These are phyloP conservation scores for Leishmania major DNA, from an alignment of 208 protist genomes.

Conservation along the genomic window DNA sequence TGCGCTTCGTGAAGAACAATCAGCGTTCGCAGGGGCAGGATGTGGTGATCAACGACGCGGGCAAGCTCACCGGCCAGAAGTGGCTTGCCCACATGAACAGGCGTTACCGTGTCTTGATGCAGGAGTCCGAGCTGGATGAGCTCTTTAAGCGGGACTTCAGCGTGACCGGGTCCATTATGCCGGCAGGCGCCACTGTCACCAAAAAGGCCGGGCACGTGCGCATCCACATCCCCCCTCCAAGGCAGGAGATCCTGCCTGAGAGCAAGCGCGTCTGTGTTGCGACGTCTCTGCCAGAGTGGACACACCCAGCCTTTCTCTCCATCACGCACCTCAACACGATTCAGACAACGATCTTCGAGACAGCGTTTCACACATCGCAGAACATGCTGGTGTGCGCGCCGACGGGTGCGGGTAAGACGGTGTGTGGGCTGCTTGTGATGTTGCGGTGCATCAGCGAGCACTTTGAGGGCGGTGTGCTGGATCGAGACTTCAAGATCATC, in stretches of 20 bases:
- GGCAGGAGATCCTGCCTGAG: slow-evolving; percentile 63
- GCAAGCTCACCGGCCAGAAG: slow-evolving; percentile 58
- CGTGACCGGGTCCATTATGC: slow-evolving; percentile 70
- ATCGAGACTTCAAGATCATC: slow-evolving; percentile 98
- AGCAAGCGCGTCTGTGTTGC: slow-evolving; percentile 82
- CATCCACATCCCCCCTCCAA: slow-evolving; percentile 84
- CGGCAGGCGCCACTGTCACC: slow-evolving; percentile 60
- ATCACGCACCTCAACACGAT: slow-evolving; percentile 97
- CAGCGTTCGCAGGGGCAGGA: slow-evolving; percentile 43
- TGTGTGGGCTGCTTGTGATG: slow-evolving; percentile 97
- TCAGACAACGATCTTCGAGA: slow-evolving; percentile 95
- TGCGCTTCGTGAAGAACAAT: slow-evolving; percentile 72
- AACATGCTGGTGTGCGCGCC: slow-evolving; percentile 99
- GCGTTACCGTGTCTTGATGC: slow-evolving; percentile 84
- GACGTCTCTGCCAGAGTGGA: slow-evolving; percentile 88
- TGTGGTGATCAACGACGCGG: slow-evolving; percentile 45
- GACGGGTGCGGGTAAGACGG: slow-evolving; percentile 99
- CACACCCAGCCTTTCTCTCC: slow-evolving; percentile 87
- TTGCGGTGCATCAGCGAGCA: slow-evolving; percentile 94
- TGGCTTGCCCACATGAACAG: slow-evolving; percentile 89
- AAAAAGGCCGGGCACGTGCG: slow-evolving; percentile 73
- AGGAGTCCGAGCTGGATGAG: slow-evolving; percentile 85
- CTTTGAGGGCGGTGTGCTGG: slow-evolving; percentile 80
- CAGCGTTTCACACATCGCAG: slow-evolving; percentile 97
- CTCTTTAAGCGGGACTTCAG: slow-evolving; percentile 87